phyloP scores from a whole-genome alignment of 176 grass and related monocot species.

The Oryza brachyantha region DNA sequence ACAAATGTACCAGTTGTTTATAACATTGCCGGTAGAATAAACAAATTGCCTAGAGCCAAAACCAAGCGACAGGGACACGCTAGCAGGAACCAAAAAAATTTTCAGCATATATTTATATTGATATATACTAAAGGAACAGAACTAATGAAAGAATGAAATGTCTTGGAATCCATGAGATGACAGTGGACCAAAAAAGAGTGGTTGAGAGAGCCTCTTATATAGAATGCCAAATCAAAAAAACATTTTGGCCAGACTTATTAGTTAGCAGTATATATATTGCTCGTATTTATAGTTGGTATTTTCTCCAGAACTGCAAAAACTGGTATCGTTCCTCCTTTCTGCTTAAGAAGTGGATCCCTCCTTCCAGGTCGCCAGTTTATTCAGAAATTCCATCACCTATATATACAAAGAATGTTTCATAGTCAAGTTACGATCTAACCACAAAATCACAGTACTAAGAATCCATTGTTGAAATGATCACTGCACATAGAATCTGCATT shows the following conservation, averaged over 20 bases:
- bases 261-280: conserved; percentile 57
- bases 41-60: conserved; percentile 21
- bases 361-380: conserved; percentile 71
- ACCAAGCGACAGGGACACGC: background rate
- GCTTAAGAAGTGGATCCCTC: conserved; percentile 37
- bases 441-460: background rate
- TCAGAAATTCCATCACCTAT: conserved; percentile 94
- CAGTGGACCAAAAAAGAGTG: conserved; percentile 10
- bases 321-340: background rate
- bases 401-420: conserved; percentile 14
- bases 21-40: background rate
- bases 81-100: conserved; percentile 1
- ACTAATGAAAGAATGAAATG: conserved; percentile 50
- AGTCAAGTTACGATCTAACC: background rate
- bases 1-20: conserved; percentile 6
- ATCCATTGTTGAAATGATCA: background rate
- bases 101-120: background rate
- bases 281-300: conserved; percentile 45
- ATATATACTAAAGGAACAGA: conserved; percentile 34
- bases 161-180: conserved; percentile 13
- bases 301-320: conserved; percentile 33
- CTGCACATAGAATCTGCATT: conserved; percentile 7
- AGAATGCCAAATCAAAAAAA: conserved; percentile 62
- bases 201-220: conserved; percentile 13
- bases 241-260: conserved; percentile 53